Evolutionary conservation across 495 filamentous ascomycete species (phyloP).

Genomic region (Aspergillus steynii): DNA sequence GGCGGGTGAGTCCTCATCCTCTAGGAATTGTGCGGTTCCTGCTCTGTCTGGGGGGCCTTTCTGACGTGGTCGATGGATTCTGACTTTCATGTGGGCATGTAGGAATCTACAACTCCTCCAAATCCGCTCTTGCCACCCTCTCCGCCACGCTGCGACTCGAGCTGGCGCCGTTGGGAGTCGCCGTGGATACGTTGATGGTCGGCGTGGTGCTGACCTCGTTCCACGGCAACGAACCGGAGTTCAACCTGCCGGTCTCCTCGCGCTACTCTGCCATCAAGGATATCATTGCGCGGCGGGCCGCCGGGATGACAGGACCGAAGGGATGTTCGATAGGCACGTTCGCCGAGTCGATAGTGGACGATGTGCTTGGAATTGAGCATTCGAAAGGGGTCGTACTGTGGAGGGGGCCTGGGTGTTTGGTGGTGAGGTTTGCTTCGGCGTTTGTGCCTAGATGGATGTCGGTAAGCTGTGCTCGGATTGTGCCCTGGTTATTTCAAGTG

Average conservation of each 20-base stretch:
- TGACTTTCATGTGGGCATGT: slow-evolving; percentile 35
- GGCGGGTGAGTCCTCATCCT: slow-evolving; percentile 13
- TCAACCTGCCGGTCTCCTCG: slow-evolving; percentile 18
- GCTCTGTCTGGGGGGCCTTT: slow-evolving; percentile 14
- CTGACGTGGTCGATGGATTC: background rate
- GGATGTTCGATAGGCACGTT: slow-evolving; percentile 14
- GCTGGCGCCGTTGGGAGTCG: slow-evolving; percentile 39
- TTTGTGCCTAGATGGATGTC: background rate
- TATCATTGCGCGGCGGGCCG: slow-evolving; percentile 10
- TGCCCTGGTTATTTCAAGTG: background rate
- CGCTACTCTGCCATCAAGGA: slow-evolving; percentile 21
- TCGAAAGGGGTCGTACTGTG: slow-evolving; percentile 9
- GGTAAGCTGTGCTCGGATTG: background rate
- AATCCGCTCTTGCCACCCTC: slow-evolving; percentile 28
- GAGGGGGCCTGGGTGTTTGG: slow-evolving; percentile 14
- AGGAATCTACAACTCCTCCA: slow-evolving; percentile 40
- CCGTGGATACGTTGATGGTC: slow-evolving; percentile 28
- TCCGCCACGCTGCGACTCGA: slow-evolving; percentile 42
- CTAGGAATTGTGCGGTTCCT: slow-evolving; percentile 7
- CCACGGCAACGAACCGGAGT: slow-evolving; percentile 13
- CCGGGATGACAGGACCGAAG: slow-evolving; percentile 15
- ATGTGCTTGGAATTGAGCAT: slow-evolving; percentile 11
- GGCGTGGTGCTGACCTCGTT: slow-evolving; percentile 23
- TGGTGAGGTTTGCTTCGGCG: slow-evolving; percentile 1
- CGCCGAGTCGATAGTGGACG: slow-evolving; percentile 14